A percentile compares a stretch with the other conserved stretches of the same genome.
These are phyloP conservation scores for Eimeria nieschulzi DNA, from an alignment of 169 alveolate species.

Conservation along the genomic window DNA sequence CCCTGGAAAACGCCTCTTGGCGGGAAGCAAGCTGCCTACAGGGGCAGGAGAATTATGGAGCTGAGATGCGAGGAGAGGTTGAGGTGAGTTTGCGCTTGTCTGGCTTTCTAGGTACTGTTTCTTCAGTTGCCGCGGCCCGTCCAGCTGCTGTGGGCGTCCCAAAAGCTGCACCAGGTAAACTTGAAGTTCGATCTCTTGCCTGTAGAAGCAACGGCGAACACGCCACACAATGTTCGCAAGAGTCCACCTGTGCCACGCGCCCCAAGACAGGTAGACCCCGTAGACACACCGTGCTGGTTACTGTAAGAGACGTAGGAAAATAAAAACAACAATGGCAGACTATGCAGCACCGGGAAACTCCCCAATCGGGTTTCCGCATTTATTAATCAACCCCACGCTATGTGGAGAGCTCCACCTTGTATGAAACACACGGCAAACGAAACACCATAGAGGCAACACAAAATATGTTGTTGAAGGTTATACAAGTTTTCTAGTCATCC, in stretches of 20 bases:
- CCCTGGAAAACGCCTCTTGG: conserved; percentile 54
- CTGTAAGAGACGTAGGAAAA: too few relatives aligned
- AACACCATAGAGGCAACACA: neutral
- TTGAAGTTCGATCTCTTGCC: conserved; percentile 39
- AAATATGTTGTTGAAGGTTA: neutral
- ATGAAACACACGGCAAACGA: too few relatives aligned
- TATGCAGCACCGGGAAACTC: too few relatives aligned
- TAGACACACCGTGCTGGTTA: too few relatives aligned
- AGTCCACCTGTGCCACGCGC: neutral
- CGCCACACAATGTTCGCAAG: neutral
- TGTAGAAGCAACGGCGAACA: neutral
- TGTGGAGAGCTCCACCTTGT: too few relatives aligned
- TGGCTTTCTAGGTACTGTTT: neutral
- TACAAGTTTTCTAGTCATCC: too few relatives aligned
- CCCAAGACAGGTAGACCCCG: too few relatives aligned
- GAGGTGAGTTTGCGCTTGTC: neutral
- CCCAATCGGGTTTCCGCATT: too few relatives aligned
- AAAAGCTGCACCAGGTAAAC: conserved; percentile 38
- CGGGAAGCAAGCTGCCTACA: neutral
- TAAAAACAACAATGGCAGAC: too few relatives aligned
- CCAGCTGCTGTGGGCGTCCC: conserved; percentile 37
- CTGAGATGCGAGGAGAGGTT: neutral
- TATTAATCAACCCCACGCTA: too few relatives aligned
- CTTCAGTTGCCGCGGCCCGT: conserved; percentile 4
- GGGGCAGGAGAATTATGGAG: neutral